These are phyloP conservation scores for Puccinia triticina DNA, from an alignment of 1,284 basidiomycete genomes.

Conservation along the genomic window DNA sequence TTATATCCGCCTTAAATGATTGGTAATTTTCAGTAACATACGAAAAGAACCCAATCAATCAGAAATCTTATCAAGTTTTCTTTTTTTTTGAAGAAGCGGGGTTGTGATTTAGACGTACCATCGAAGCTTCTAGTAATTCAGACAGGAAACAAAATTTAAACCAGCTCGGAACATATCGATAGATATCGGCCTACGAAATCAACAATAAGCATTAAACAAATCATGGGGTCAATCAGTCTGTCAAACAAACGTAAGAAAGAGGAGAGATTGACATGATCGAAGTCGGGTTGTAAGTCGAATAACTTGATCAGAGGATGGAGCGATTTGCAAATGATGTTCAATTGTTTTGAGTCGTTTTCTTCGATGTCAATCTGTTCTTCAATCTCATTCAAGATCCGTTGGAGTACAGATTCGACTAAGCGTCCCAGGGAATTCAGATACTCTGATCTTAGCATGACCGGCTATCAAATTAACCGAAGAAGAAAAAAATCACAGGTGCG, in stretches of 20 bases:
- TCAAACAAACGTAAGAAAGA: conserved; percentile 6
- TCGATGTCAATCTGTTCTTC: conserved; percentile 84
- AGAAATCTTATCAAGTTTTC: neutral
- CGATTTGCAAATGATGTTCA: conserved; percentile 79
- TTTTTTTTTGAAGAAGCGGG: neutral
- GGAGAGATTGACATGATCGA: conserved; percentile 60
- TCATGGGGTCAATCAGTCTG: neutral
- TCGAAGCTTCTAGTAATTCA: conserved; percentile 74
- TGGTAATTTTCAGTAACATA: conserved; percentile 7
- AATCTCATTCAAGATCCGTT: conserved; percentile 73
- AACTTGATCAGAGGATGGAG: conserved; percentile 74
- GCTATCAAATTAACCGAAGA: conserved; percentile 53
- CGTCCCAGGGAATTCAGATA: conserved; percentile 66
- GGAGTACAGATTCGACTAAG: conserved; percentile 73
- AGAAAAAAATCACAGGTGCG: neutral
- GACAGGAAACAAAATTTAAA: conserved; percentile 90
- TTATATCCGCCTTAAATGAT: conserved; percentile 69
- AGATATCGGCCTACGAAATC: conserved; percentile 41
- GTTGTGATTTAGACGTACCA: conserved; percentile 20
- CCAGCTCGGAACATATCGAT: conserved; percentile 77
- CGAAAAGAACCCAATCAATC: neutral
- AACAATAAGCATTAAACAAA: neutral
- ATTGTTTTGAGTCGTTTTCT: conserved; percentile 79
- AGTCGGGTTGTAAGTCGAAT: conserved; percentile 71
- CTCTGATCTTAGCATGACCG: conserved; percentile 57